Conservation (phyloP, 495 filamentous ascomycete genomes). For the Neurospora sp. region DNA sequence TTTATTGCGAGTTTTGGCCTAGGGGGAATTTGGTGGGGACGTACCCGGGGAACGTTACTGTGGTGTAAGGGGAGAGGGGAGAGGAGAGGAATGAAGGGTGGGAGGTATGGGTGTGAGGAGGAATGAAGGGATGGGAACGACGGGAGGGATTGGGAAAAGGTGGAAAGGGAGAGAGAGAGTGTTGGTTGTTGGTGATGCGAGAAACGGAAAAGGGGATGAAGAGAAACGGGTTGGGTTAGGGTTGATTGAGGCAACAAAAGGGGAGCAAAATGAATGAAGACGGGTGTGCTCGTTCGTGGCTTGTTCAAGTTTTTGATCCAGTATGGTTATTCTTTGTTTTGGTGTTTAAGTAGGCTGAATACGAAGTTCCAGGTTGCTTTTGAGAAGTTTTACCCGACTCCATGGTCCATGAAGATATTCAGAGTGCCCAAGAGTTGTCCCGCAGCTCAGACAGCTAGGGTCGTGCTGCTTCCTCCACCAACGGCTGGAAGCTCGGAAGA, state of each 20-base stretch:
- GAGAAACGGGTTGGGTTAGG: not conserved
- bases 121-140: not conserved
- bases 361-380: not conserved
- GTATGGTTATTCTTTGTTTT: not conserved
- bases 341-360: not conserved
- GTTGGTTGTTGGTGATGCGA: not conserved
- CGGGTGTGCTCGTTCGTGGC: not conserved
- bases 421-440: not conserved
- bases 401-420: not conserved
- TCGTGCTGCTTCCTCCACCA: not conserved
- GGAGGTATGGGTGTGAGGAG: not conserved
- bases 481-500: not conserved
- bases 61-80: not conserved
- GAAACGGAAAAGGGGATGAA: not conserved
- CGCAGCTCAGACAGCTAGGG: not conserved
- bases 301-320: not conserved
- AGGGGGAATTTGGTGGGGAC: constrained; percentile 6
- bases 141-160: not conserved
- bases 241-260: not conserved
- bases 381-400: not conserved
- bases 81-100: not conserved
- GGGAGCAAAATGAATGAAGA: not conserved
- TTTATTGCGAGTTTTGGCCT: constrained; percentile 14
- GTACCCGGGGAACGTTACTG: constrained; percentile 10
- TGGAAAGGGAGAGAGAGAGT: not conserved